Evolutionary conservation across 2,329 filamentous ascomycete species (phyloP), one percentile per base, ranked within the genome.

Genomic region (Cytospora chrysosperma): DNA sequence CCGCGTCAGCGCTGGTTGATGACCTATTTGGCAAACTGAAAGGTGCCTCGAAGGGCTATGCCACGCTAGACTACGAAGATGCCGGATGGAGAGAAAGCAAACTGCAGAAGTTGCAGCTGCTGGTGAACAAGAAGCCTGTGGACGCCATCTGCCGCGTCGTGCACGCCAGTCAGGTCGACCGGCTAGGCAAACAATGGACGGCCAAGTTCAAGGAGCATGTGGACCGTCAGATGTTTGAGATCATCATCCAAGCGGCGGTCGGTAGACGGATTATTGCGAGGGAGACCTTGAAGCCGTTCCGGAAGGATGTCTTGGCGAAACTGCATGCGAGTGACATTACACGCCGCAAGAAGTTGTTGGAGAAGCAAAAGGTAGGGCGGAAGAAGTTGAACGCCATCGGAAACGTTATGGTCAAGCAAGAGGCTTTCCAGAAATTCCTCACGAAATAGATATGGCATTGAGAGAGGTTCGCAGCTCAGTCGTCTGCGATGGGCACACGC

Each of bases 11-110:
- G 60, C 82, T 99, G 4, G 95, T 99, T 0, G 95, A 98, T 70
- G 95, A 99, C 76, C 89, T 99, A 73, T 99, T 99, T 74, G 95
- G 95, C 59, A 97, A 96, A 76, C 82, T 99, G 59, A 99, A 99
- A 75, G 92, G 93, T 43, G 85, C 87, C 0, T 97, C 93, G 2
- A 97, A 97, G 75, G 95, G 95, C 13, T 99, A 99, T 71, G 95
- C 95, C 0, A 95, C 91, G 40, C 84, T 99, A 6, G 95, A 99
- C 75, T 99, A 99, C 74, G 95, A 99, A 77, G 95, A 99, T 70
- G 90, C 93, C 0, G 94, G 91, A 0, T 99, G 93, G 85, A 87
- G 89, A 26, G 79, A 85, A 65, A 92, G 90, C 71, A 87, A 88
- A 66, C 87, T 99, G 49, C 87, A 92, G 66, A 98, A 97, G 76